Evolutionary conservation across 768 basidiomycete species (phyloP).

Genomic region (Boletus pseudopeckii): DNA sequence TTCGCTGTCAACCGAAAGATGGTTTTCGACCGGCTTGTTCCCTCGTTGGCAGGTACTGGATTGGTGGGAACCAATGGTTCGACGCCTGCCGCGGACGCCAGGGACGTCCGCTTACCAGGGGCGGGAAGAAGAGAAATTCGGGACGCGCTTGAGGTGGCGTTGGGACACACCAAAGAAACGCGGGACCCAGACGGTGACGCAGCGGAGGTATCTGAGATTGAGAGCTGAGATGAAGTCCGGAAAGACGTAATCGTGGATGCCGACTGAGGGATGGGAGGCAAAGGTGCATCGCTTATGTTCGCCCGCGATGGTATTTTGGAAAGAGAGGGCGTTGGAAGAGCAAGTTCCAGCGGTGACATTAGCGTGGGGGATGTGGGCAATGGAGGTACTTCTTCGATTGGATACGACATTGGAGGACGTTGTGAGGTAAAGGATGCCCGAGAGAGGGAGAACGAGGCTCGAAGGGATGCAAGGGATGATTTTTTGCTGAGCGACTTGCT

Average conservation of each 20-base stretch:
- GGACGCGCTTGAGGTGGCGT: conserved; percentile 12
- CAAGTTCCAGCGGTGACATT: conserved; percentile 1
- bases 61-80: conserved; percentile 13
- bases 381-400: conserved; percentile 25
- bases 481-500: conserved; percentile 28
- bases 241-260: conserved; percentile 28
- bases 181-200: conserved; percentile 20
- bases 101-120: conserved; percentile 26
- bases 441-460: conserved; percentile 30
- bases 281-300: not conserved
- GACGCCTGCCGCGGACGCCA: conserved; percentile 23
- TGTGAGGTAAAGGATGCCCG: conserved; percentile 29
- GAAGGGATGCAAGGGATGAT: conserved; percentile 29
- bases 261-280: conserved; percentile 31
- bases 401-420: conserved; percentile 19
- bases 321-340: conserved; percentile 7
- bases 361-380: conserved; percentile 27
- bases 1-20: conserved; percentile 30
- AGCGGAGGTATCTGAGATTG: conserved; percentile 9
- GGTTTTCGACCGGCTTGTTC: conserved; percentile 23
- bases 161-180: conserved; percentile 8
- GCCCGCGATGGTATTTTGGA: conserved; percentile 24
- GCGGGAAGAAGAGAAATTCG: conserved; percentile 24
- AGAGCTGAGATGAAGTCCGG: conserved; percentile 20
- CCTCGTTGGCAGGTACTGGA: not conserved